These are phyloP conservation scores for Fusarium scirpi DNA, from an alignment of 2,329 filamentous ascomycete species.

Conservation along the genomic window DNA sequence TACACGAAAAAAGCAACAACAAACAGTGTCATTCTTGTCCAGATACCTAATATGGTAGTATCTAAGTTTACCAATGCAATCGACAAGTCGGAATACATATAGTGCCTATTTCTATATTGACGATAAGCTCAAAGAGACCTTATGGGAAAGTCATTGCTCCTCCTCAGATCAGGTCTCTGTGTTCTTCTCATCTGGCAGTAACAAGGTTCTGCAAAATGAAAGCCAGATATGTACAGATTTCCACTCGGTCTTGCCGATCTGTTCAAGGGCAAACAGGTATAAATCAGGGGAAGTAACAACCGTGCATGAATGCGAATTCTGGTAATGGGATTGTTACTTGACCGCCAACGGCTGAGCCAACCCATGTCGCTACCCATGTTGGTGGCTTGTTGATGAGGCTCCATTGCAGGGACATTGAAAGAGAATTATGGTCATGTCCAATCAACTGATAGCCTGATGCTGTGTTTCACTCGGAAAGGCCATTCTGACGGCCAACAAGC, in stretches of 20 bases:
- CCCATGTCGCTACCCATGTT: neutral
- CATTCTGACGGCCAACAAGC: neutral
- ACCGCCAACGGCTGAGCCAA: neutral
- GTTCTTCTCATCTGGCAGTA: accelerated
- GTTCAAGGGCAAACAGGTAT: neutral
- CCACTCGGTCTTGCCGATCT: neutral
- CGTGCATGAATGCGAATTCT: neutral
- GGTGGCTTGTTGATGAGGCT: neutral
- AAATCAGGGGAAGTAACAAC: neutral
- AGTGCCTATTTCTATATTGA: no score
- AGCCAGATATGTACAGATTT: neutral
- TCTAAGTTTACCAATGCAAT: accelerated
- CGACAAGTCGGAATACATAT: neutral
- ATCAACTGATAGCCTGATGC: neutral
- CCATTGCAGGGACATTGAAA: neutral
- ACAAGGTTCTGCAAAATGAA: accelerated
- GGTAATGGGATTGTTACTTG: neutral
- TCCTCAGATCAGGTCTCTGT: neutral
- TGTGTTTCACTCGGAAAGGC: neutral
- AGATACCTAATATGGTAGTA: neutral
- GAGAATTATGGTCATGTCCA: neutral
- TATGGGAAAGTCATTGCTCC: accelerated
- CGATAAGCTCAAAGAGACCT: no score
- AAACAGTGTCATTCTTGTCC: neutral
- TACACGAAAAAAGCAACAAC: neutral